Evolutionary conservation across 805 yeast genomes (phyloP).

Genomic region (Blastobotrys parvus): DNA sequence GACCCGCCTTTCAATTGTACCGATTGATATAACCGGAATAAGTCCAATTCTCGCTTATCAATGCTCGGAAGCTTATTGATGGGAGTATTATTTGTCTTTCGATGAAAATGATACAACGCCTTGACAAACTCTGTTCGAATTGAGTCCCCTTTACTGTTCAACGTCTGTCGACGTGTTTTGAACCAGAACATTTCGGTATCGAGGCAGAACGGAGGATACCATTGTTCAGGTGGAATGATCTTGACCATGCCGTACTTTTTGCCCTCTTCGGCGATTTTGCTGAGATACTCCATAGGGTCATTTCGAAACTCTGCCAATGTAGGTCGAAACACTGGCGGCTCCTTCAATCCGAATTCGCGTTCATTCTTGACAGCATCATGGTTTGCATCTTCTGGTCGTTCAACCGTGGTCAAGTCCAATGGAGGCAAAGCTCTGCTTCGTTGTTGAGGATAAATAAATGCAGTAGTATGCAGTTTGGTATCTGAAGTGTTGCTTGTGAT

Average conservation of each 20-base stretch:
- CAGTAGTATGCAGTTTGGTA: conserved; percentile 16
- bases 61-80: conserved; percentile 50
- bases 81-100: conserved; percentile 20
- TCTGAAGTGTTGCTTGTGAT: not conserved
- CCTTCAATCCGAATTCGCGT: conserved; percentile 12
- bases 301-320: conserved; percentile 39
- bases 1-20: conserved; percentile 64
- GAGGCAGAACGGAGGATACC: conserved; percentile 31
- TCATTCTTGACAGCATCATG: not conserved
- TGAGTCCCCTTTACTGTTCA: conserved; percentile 39
- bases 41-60: conserved; percentile 57
- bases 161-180: conserved; percentile 40
- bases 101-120: conserved; percentile 38
- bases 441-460: conserved; percentile 39
- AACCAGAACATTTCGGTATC: conserved; percentile 42
- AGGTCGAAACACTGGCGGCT: conserved; percentile 44
- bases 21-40: conserved; percentile 47
- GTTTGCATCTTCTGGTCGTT: not conserved
- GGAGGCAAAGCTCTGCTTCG: conserved; percentile 38
- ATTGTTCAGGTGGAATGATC: conserved; percentile 44
- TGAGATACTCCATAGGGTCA: conserved; percentile 56
- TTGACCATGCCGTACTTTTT: conserved; percentile 60
- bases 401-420: conserved; percentile 29
- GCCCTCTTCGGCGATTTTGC: conserved; percentile 43
- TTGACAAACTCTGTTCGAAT: conserved; percentile 40